phyloP scores from a whole-genome alignment of 345 rosid genomes.

The Adansonia digitata region DNA sequence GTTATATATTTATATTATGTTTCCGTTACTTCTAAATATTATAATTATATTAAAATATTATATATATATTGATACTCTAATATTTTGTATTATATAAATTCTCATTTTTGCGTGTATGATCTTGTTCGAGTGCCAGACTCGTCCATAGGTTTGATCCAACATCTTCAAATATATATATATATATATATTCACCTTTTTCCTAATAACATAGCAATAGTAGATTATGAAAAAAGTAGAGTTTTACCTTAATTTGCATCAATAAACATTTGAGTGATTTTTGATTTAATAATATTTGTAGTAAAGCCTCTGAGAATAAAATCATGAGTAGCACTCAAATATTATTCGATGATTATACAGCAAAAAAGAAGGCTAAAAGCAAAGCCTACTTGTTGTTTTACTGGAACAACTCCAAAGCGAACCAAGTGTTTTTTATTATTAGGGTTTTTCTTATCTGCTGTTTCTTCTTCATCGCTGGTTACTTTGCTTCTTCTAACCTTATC shows the following conservation, averaged over 20 bases:
- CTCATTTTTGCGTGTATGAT: too few species aligned
- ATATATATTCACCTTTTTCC: too few species aligned
- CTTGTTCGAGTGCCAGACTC: too few species aligned
- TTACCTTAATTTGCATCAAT: too few species aligned
- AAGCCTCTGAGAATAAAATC: neutral
- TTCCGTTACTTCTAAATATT: too few species aligned
- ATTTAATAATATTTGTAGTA: neutral
- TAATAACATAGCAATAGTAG: neutral
- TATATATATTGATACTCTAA: too few species aligned
- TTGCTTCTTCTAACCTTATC: slow-evolving; percentile 33
- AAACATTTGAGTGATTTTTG: neutral
- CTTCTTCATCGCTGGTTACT: slow-evolving; percentile 47
- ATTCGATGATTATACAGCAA: neutral
- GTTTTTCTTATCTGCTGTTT: slow-evolving; percentile 35
- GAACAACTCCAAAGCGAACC: neutral
- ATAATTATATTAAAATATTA: too few species aligned
- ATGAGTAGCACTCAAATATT: neutral
- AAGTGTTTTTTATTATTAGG: slow-evolving; percentile 22
- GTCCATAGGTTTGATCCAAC: too few species aligned
- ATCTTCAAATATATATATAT: too few species aligned
- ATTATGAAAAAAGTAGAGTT: too few species aligned
- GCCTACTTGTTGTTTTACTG: neutral
- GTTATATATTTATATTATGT: too few species aligned
- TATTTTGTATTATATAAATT: too few species aligned
- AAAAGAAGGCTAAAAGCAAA: neutral